Evolutionary conservation across 2,329 filamentous ascomycete species (phyloP).

Genomic region (Nemania bipapillata): DNA sequence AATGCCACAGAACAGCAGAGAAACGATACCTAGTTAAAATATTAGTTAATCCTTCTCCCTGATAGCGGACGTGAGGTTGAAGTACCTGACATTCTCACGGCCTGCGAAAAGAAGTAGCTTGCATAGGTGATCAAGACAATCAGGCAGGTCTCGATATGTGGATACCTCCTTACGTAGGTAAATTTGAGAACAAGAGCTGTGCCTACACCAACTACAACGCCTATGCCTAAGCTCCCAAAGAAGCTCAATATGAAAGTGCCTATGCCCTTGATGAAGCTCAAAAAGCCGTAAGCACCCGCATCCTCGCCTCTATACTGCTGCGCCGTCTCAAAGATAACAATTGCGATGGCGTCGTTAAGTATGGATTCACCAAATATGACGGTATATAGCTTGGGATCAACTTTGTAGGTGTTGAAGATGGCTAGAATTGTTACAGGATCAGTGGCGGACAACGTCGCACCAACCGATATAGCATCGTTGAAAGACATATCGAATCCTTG

Average conservation of each 20-base stretch:
- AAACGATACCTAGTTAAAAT: constrained; percentile 81
- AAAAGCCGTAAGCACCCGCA: constrained; percentile 75
- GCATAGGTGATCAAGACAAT: constrained; percentile 94
- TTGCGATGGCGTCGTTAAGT: constrained; percentile 96
- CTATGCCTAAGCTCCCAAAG: constrained; percentile 91
- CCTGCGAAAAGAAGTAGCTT: constrained; percentile 97
- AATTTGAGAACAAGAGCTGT: constrained; percentile 93
- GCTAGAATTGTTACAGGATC: constrained; percentile 97
- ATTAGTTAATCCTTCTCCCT: constrained; percentile 15
- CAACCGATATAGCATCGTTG: constrained; percentile 95
- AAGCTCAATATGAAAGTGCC: constrained; percentile 96
- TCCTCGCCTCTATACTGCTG: constrained; percentile 87
- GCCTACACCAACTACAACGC: constrained; percentile 83
- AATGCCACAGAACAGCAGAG: constrained; percentile 95
- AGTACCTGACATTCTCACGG: constrained; percentile 92
- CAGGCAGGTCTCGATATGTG: constrained; percentile 96
- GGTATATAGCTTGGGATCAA: constrained; percentile 97
- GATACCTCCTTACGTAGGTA: constrained; percentile 89
- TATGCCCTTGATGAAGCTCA: constrained; percentile 89
- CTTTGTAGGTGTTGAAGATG: constrained; percentile 99
- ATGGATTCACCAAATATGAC: constrained; percentile 99
- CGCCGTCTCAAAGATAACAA: constrained; percentile 97
- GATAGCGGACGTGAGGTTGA: constrained; percentile 24
- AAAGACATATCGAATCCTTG: constrained; percentile 87
- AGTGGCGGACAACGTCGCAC: constrained; percentile 94